Evolutionary conservation across 768 basidiomycete genomes (phyloP).

Genomic region (Paxillus ammoniavirescens): DNA sequence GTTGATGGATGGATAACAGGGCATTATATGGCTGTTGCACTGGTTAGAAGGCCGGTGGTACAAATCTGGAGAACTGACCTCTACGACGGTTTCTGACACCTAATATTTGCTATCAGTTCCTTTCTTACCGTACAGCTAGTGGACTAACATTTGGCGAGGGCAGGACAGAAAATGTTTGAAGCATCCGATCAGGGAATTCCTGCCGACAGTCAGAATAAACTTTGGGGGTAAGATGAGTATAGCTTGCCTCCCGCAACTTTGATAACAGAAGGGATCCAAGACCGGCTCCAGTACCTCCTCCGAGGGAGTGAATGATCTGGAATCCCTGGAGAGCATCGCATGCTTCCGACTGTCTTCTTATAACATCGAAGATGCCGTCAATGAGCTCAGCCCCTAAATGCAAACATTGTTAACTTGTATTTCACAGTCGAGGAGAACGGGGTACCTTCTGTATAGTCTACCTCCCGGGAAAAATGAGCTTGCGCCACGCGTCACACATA

Average conservation of each 20-base stretch:
- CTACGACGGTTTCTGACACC: slow-evolving; percentile 51
- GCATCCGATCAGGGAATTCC: slow-evolving; percentile 53
- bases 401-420: not conserved
- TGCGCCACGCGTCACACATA: slow-evolving; percentile 2
- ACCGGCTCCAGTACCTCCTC: slow-evolving; percentile 89
- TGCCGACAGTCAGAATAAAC: slow-evolving; percentile 32
- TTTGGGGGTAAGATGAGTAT: not conserved
- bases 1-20: slow-evolving; percentile 80
- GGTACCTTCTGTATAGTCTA: slow-evolving; percentile 87
- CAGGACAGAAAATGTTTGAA: slow-evolving; percentile 52
- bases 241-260: slow-evolving; percentile 73
- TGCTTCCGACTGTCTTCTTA: slow-evolving; percentile 75
- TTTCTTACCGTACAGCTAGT: not conserved
- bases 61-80: slow-evolving; percentile 35
- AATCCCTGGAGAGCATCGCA: slow-evolving; percentile 92
- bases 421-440: not conserved
- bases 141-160: slow-evolving; percentile 54
- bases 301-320: slow-evolving; percentile 85
- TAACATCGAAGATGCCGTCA: slow-evolving; percentile 78
- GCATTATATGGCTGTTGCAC: slow-evolving; percentile 71
- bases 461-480: slow-evolving; percentile 20
- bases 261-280: slow-evolving; percentile 77
- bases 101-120: slow-evolving; percentile 16
- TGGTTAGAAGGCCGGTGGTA: slow-evolving; percentile 7
- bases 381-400: slow-evolving; percentile 82